A percentile compares a stretch with the other conserved stretches of the same genome.
Evolutionary conservation across 108 stramenopile species (phyloP).

Genomic region (Asterionellopsis glacialis): DNA sequence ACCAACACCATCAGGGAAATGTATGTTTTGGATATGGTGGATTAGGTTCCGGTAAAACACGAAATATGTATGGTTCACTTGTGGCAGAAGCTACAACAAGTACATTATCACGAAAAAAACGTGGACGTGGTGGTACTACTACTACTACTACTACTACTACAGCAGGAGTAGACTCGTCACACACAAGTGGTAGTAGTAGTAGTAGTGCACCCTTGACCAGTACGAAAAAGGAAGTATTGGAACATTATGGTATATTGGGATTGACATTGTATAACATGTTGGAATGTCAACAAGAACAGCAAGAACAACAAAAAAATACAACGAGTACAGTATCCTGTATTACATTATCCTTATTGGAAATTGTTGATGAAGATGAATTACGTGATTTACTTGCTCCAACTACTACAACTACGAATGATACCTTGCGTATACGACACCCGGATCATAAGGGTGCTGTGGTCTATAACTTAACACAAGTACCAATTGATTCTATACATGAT

Average conservation of each 20-base stretch:
- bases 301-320: not conserved
- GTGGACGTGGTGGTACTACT: too few relatives aligned
- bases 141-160: too few relatives aligned
- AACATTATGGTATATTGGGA: constrained; percentile 5
- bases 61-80: constrained; percentile 4
- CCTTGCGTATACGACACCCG: constrained; percentile 8
- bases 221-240: not conserved
- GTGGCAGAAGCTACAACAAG: not conserved
- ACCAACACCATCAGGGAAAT: constrained; percentile 18
- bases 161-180: too few relatives aligned
- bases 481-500: constrained; percentile 24
- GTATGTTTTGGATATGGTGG: not conserved
- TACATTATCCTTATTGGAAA: constrained; percentile 37
- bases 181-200: too few relatives aligned
- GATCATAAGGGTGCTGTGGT: constrained; percentile 41
- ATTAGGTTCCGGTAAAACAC: not conserved
- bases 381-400: constrained; percentile 42
- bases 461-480: constrained; percentile 40
- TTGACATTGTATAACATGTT: constrained; percentile 1
- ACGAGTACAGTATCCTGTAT: constrained; percentile 1
- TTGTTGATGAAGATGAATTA: constrained; percentile 40
- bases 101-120: too few relatives aligned
- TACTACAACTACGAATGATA: constrained; percentile 5
- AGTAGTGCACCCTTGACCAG: too few relatives aligned
- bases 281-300: constrained; percentile 1